Conservation (phyloP, 2,329 filamentous ascomycete genomes). For the Knufia petricola region DNA sequence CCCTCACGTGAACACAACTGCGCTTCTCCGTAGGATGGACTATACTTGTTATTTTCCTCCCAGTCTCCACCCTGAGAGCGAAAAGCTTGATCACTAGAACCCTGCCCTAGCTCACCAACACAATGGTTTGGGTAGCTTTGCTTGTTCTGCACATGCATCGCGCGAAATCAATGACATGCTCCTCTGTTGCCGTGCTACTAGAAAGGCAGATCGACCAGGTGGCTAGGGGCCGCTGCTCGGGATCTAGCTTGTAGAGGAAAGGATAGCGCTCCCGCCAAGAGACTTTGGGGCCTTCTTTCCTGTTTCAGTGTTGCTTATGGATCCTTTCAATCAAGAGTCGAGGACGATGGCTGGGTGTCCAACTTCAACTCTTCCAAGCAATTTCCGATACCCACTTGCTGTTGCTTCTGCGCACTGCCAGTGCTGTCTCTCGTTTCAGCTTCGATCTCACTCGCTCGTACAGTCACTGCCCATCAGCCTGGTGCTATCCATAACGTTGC, state of each 20-base stretch:
- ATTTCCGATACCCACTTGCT: conserved; percentile 5
- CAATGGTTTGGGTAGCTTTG: too few species aligned
- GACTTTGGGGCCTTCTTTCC: neutral
- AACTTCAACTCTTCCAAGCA: neutral
- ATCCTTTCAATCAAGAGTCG: neutral
- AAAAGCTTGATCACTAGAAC: too few species aligned
- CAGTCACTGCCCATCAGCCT: neutral
- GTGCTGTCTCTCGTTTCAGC: conserved; percentile 1
- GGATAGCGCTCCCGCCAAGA: neutral
- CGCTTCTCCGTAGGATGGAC: too few species aligned
- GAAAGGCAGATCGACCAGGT: neutral
- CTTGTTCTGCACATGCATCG: too few species aligned
- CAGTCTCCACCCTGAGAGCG: too few species aligned
- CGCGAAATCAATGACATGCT: neutral
- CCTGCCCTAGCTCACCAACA: too few species aligned
- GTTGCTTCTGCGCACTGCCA: neutral
- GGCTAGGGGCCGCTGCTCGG: neutral
- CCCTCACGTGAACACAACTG: too few species aligned
- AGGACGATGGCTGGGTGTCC: neutral
- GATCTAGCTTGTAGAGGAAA: neutral
- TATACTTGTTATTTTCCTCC: too few species aligned
- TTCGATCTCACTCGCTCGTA: neutral
- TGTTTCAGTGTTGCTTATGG: neutral
- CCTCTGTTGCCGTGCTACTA: neutral
- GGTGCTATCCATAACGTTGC: too few species aligned